Evolutionary conservation across 495 filamentous ascomycete genomes (phyloP).

Genomic region (Lentithecium fluviatile): DNA sequence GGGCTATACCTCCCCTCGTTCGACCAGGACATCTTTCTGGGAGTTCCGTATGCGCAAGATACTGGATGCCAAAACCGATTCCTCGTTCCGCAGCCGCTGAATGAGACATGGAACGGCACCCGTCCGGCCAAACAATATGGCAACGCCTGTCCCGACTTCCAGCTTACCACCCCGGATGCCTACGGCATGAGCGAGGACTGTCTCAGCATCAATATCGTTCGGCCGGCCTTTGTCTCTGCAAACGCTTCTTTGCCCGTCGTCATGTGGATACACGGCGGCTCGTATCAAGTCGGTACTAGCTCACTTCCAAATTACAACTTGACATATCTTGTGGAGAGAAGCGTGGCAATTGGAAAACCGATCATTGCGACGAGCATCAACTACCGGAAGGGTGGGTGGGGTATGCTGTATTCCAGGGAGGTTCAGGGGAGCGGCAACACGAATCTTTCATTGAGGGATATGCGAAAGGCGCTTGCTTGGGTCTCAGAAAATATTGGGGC

Average conservation of each 20-base stretch:
- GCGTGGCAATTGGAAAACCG: constrained; percentile 32
- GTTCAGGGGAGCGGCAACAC: constrained; percentile 31
- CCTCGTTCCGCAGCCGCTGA: constrained; percentile 27
- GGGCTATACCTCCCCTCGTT: constrained; percentile 32
- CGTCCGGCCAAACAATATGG: constrained; percentile 27
- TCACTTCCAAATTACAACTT: constrained; percentile 34
- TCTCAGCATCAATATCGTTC: constrained; percentile 35
- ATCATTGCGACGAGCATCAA: constrained; percentile 35
- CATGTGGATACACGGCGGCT: constrained; percentile 35
- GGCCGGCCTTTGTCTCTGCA: constrained; percentile 12
- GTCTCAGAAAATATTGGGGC: constrained; percentile 30
- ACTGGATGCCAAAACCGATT: constrained; percentile 34
- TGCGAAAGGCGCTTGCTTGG: constrained; percentile 32
- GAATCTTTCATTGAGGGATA: constrained; percentile 33
- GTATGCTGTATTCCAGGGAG: constrained; percentile 30
- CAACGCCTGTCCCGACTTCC: constrained; percentile 30
- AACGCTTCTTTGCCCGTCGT: constrained; percentile 24
- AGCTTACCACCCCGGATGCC: constrained; percentile 11
- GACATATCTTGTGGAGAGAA: constrained; percentile 32
- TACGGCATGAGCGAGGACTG: constrained; percentile 38
- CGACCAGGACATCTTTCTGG: constrained; percentile 36
- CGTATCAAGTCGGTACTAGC: constrained; percentile 35
- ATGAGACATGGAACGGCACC: constrained; percentile 29
- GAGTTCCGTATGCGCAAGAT: constrained; percentile 35
- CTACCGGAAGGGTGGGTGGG: constrained; percentile 35